Percentiles rank a stretch among this genome's conserved stretches.
These are phyloP conservation scores for Fusarium sambucinum DNA, from an alignment of 2,329 filamentous ascomycete species.

Conservation along the genomic window DNA sequence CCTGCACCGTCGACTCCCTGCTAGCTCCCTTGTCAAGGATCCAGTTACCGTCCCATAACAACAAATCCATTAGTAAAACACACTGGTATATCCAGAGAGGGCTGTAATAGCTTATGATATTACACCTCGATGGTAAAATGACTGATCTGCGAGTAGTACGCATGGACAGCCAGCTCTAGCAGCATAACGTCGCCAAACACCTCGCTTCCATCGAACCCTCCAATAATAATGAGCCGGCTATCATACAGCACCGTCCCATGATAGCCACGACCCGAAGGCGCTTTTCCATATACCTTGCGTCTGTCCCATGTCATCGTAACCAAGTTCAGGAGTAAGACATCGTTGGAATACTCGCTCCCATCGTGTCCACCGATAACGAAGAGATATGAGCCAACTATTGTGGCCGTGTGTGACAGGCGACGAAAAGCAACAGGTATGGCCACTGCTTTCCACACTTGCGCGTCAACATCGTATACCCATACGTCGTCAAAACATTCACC, in stretches of 20 bases:
- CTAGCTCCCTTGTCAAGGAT: constrained; percentile 36
- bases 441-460: constrained; percentile 69
- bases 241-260: constrained; percentile 76
- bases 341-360: constrained; percentile 76
- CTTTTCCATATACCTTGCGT: constrained; percentile 72
- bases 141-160: constrained; percentile 80
- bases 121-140: constrained; percentile 77
- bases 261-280: constrained; percentile 73
- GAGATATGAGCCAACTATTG: constrained; percentile 76
- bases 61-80: constrained; percentile 30
- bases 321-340: constrained; percentile 75
- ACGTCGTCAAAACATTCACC: constrained; percentile 80
- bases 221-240: constrained; percentile 72
- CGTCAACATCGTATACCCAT: constrained; percentile 78
- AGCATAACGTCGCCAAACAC: constrained; percentile 77
- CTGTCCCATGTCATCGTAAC: constrained; percentile 81
- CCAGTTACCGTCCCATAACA: constrained; percentile 24
- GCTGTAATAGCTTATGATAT: constrained; percentile 8
- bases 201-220: constrained; percentile 75
- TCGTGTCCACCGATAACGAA: constrained; percentile 79
- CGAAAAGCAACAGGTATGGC: constrained; percentile 71
- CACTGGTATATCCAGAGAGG: constrained; percentile 21
- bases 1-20: constrained; percentile 40
- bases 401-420: constrained; percentile 75
- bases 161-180: constrained; percentile 75